Percentiles rank a stretch among this genome's conserved stretches.
Conservation (phyloP, 2,329 filamentous ascomycete species). For the Fusarium sp. region DNA sequence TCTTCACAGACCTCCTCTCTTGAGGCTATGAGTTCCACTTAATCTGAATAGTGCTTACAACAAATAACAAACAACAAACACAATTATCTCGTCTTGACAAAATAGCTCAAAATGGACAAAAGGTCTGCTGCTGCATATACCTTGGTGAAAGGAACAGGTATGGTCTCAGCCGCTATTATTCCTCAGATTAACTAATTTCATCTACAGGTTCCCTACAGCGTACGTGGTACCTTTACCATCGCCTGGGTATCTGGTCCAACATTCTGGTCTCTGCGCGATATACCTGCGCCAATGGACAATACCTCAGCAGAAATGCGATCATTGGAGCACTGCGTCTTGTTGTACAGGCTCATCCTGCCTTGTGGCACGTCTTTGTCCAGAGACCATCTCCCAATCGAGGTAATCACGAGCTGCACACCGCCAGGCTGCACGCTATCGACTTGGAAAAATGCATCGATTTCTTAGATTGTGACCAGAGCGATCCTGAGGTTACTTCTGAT, state of each 20-base stretch:
- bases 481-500: background rate
- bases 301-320: background rate
- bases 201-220: conserved; percentile 12
- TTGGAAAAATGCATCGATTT: conserved; percentile 24
- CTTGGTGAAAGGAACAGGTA: background rate
- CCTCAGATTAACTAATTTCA: background rate
- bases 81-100: background rate
- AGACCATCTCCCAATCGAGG: background rate
- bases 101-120: background rate
- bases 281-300: background rate
- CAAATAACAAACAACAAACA: background rate
- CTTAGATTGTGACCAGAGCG: background rate
- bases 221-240: conserved; percentile 32
- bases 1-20: background rate
- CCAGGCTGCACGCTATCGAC: conserved; percentile 21
- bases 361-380: background rate
- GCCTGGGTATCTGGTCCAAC: conserved; percentile 27
- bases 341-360: background rate
- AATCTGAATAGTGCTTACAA: background rate
- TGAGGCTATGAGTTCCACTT: background rate
- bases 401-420: conserved; percentile 1
- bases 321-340: background rate
- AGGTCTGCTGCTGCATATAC: background rate
- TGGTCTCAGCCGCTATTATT: accelerated
- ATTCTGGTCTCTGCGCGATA: conserved; percentile 33